Conservation (phyloP, 805 yeast genomes). For the Hanseniaspora mollemarum region DNA sequence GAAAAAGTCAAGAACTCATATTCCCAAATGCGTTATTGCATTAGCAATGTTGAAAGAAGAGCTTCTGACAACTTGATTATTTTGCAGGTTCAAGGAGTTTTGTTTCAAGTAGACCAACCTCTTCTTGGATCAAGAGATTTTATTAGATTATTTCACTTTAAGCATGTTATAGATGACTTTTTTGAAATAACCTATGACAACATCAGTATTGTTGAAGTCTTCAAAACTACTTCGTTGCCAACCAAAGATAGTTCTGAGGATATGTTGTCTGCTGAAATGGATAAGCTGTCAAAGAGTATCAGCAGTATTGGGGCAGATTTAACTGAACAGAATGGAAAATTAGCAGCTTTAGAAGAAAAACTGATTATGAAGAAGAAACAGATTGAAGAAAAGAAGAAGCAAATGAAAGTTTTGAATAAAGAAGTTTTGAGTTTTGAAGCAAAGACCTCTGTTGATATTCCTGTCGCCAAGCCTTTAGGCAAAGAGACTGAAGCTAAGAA, state of each 20-base stretch:
- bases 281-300: conserved; percentile 18
- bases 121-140: not conserved
- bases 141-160: conserved; percentile 8
- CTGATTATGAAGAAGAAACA: conserved; percentile 8
- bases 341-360: conserved; percentile 21
- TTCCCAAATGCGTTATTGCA: not conserved
- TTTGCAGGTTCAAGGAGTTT: not conserved
- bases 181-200: conserved; percentile 18
- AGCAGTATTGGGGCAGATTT: conserved; percentile 16
- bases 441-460: conserved; percentile 1
- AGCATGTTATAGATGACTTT: conserved; percentile 1
- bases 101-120: not conserved
- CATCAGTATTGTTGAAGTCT: not conserved
- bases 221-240: not conserved
- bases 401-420: not conserved
- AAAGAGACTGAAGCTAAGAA: conserved; percentile 12
- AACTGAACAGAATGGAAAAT: conserved; percentile 21
- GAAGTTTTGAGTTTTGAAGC: not conserved
- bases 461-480: not conserved
- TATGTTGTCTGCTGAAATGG: conserved; percentile 20
- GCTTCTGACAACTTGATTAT: not conserved
- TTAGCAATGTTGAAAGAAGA: not conserved
- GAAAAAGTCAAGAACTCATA: not conserved
- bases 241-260: conserved; percentile 23
- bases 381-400: conserved; percentile 6